phyloP scores from a whole-genome alignment of 257 asterid species.

The Solanum gracilifrons region DNA sequence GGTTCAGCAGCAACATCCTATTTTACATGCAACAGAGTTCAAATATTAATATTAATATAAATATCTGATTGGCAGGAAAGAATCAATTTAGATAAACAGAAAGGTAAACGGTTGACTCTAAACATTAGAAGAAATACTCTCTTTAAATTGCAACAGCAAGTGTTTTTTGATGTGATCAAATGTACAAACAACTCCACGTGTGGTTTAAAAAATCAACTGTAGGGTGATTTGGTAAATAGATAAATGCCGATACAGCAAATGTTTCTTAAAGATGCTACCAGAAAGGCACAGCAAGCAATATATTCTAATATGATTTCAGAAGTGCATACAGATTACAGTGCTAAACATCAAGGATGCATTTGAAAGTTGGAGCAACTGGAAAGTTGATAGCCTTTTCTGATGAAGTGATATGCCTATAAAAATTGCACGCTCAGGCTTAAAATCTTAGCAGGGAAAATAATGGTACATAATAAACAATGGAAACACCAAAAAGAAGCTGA shows the following conservation, averaged over 20 bases:
- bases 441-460: background rate
- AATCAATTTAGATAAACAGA: background rate
- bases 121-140: background rate
- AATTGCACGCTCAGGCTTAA: background rate
- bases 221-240: background rate
- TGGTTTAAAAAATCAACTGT: background rate
- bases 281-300: background rate
- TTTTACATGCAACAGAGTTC: conserved; percentile 4
- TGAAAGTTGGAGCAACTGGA: background rate
- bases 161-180: background rate
- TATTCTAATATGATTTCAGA: background rate
- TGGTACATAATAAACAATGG: background rate
- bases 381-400: background rate
- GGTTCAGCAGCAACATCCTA: conserved; percentile 51
- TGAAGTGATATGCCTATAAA: background rate
- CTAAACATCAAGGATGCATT: background rate
- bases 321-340: background rate
- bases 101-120: background rate
- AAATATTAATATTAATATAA: background rate
- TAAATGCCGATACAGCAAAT: background rate
- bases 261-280: background rate
- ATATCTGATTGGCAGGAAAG: background rate
- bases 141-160: background rate
- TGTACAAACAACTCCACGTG: background rate
- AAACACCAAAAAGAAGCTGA: background rate